Evolutionary conservation across 1,284 basidiomycete species (phyloP), one percentile per base, ranked within the genome.

Genomic region (Chalciporus piperatoides): DNA sequence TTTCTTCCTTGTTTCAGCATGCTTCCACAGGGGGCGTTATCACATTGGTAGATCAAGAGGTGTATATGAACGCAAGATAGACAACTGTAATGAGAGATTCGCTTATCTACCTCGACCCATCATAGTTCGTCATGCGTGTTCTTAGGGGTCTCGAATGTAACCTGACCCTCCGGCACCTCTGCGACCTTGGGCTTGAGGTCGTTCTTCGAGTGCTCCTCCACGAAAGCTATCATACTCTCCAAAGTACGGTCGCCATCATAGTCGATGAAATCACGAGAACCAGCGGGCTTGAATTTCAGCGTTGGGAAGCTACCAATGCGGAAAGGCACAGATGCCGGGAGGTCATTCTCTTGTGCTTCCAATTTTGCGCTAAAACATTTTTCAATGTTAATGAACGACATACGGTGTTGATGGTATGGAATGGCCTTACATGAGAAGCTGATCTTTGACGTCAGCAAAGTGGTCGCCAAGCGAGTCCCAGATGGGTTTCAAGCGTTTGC

Each of bases 301-400:
- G 97, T 98, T 8, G 96, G 96, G 92, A 97, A 98, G 41, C 91
- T 87, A 50, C 76, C 63, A 56, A 96, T 73, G 49, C 83, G 81
- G 91, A 99, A 97, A 28, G 89, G 84, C 46, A 89, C 83, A 14
- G 81, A 81, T 24, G 86, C 78, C 41, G 97, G 97, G 24, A 99
- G 79, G 69, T 99, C 97, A 70, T 99, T 99, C 72, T 95, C 92
- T 54, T 86, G 90, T 5, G 92, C 92, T 65, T 99, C 96, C 80
- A 98, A 88, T 76, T 98, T 97, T 62, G 90, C 92, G 69, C 90
- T 93, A 57, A n/a, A 53, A n/a, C 50, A 50, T 39, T n/a, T n/a
- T n/a, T n/a, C n/a, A n/a, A 36, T 15, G 25, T 14, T 1, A 14
- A 27, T 55, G 32, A 54, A 41, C 44, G 42, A 46, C 52, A 3